Conservation (phyloP, 2,329 filamentous ascomycete genomes). For the Fusarium mundagurra region DNA sequence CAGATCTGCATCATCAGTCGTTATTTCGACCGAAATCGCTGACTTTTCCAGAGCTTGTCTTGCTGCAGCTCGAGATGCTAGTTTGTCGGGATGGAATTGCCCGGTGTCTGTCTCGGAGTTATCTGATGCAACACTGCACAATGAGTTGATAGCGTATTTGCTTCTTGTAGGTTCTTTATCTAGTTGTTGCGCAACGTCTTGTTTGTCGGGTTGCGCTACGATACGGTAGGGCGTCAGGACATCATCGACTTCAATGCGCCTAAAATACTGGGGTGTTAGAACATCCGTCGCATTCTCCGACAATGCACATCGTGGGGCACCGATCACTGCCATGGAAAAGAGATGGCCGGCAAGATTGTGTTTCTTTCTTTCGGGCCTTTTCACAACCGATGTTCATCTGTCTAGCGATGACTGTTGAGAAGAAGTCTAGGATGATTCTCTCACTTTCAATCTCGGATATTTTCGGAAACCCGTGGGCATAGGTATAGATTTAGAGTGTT, state of each 20-base stretch:
- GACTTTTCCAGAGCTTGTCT: slow-evolving; percentile 40
- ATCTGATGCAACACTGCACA: slow-evolving; percentile 34
- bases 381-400: slow-evolving; percentile 50
- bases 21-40: slow-evolving; percentile 4
- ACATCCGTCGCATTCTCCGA: slow-evolving; percentile 66
- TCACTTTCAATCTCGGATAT: slow-evolving; percentile 12
- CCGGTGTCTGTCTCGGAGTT: slow-evolving; percentile 54
- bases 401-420: slow-evolving; percentile 25
- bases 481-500: slow-evolving; percentile 38
- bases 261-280: slow-evolving; percentile 63
- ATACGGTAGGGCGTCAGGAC: slow-evolving; percentile 65
- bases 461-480: slow-evolving; percentile 17
- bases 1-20: slow-evolving; percentile 2
- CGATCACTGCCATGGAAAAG: slow-evolving; percentile 26
- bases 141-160: slow-evolving; percentile 38
- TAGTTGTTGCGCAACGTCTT: slow-evolving; percentile 40
- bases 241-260: slow-evolving; percentile 66
- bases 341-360: slow-evolving; percentile 11
- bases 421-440: slow-evolving; percentile 11
- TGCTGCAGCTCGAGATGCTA: slow-evolving; percentile 53
- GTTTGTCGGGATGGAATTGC: slow-evolving; percentile 60
- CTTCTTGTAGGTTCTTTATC: slow-evolving; percentile 23
- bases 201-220: slow-evolving; percentile 54
- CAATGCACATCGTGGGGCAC: slow-evolving; percentile 59
- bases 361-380: slow-evolving; percentile 56